Percentiles rank a stretch among this genome's conserved stretches.
Evolutionary conservation across 352 stramenopile species (phyloP).

Genomic region (Globisporangium spinosum): DNA sequence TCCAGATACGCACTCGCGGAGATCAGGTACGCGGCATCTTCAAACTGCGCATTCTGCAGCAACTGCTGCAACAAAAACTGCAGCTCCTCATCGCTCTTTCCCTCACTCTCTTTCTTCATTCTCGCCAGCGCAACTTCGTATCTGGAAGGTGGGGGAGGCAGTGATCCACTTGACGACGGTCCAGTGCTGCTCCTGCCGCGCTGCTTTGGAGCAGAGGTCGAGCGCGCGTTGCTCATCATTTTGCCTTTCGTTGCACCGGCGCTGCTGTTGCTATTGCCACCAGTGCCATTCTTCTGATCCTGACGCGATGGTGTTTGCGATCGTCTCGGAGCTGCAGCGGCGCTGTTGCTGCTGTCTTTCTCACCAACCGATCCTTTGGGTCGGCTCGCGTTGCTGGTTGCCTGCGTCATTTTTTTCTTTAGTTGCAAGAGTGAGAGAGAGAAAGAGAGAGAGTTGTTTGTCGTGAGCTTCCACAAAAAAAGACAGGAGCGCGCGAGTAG

Average conservation of each 20-base stretch:
- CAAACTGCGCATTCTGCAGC: constrained; percentile 38
- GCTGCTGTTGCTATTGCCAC: constrained; percentile 3
- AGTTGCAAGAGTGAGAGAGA: not conserved
- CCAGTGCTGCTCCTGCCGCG: constrained; percentile 11
- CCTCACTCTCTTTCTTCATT: constrained; percentile 27
- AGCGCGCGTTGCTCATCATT: constrained; percentile 5
- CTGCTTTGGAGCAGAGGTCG: constrained; percentile 19
- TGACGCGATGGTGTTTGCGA: constrained; percentile 18
- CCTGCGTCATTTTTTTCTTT: constrained; percentile 9
- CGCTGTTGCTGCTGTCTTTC: constrained; percentile 6
- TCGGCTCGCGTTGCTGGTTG: constrained; percentile 6
- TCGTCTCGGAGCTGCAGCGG: not conserved
- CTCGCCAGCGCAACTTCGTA: constrained; percentile 35
- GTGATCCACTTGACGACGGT: not conserved
- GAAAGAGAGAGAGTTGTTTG: not conserved
- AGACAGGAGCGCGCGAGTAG: not conserved
- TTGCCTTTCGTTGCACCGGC: not conserved
- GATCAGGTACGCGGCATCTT: constrained; percentile 73
- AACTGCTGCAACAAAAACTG: constrained; percentile 56
- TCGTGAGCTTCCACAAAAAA: not conserved
- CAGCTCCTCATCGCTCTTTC: constrained; percentile 43
- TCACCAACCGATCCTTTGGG: constrained; percentile 17
- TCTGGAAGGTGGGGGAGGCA: constrained; percentile 6
- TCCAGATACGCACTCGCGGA: constrained; percentile 25
- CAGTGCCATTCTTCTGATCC: constrained; percentile 11